Evolutionary conservation across 2,329 filamentous ascomycete genomes (phyloP).

Genomic region (Scedosporium aurantiacum): DNA sequence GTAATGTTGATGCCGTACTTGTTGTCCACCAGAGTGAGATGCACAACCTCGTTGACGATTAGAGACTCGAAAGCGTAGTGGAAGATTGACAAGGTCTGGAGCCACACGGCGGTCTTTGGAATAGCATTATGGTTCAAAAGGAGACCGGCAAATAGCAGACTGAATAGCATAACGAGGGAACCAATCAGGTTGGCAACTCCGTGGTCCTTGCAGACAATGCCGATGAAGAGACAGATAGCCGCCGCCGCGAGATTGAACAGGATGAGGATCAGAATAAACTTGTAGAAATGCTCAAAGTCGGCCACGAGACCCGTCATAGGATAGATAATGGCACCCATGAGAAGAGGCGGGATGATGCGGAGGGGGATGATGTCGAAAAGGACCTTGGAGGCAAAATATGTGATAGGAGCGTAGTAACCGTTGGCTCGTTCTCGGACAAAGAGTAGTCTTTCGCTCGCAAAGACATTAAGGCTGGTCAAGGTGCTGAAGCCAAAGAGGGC

Average conservation of each 20-base stretch:
- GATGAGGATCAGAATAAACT: constrained; percentile 83
- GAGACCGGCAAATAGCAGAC: constrained; percentile 84
- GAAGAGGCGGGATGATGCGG: constrained; percentile 84
- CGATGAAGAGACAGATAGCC: constrained; percentile 89
- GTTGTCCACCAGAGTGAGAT: constrained; percentile 79
- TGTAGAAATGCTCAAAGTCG: constrained; percentile 72
- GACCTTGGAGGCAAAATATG: constrained; percentile 94
- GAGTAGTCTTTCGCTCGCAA: constrained; percentile 78
- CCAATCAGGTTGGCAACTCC: constrained; percentile 90
- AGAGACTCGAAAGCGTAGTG: constrained; percentile 17
- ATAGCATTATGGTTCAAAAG: constrained; percentile 92
- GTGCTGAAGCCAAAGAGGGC: constrained; percentile 96
- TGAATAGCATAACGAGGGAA: constrained; percentile 95
- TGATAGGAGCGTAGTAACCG: constrained; percentile 87
- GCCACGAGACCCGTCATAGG: constrained; percentile 93
- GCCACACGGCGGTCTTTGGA: constrained; percentile 72
- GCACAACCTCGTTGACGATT: constrained; percentile 54
- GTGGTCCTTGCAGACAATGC: constrained; percentile 84
- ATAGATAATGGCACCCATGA: constrained; percentile 93
- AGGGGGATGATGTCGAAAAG: constrained; percentile 94
- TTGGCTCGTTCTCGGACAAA: constrained; percentile 93
- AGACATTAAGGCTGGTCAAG: constrained; percentile 84
- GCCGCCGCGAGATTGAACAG: constrained; percentile 94
- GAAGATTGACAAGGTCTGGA: constrained; percentile 91
- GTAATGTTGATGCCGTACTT: constrained; percentile 96